Base-by-base conservation (phyloP, 345 rosid species). In the Rhodomyrtus tomentosa region DNA sequence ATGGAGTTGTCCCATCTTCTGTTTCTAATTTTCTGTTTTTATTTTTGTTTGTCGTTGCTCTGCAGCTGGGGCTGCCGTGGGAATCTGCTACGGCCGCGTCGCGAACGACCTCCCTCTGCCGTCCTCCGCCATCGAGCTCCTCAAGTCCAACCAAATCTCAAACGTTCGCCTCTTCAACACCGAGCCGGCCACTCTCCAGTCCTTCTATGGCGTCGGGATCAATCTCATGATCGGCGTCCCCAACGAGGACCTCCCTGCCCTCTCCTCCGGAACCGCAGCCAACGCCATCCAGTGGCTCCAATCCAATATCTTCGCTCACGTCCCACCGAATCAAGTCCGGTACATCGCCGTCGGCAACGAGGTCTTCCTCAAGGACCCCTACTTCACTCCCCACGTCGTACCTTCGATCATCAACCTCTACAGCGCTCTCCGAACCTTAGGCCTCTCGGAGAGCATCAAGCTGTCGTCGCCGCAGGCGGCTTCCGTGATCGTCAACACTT, bases 331-430 rank as follows among this genome's bases (percentile, higher is more conserved):
- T 11, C 87, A 88, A 87, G 84, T 89, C 54, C 86, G 81, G 27
- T 86, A 87, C 82, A 86, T 87, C 16, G 88, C 89, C 10, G 91
- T 89, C 68, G 91, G 91, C 11, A 87, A 87, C 40, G 91, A 89
- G 86, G 88, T 87, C 45, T 89, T 89, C 84, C 85, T 87, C 48
- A 86, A 82, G 81, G 89, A 89, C 24, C 83, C 89, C 2, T 84
- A 83, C 83, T 87, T 89, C 68, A 42, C 90, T 74, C 89, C 86
- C 5, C 80, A 82, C n/a, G 82, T 89, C 16, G 89, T 90, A 1
- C 90, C 91, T 5, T 87, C 92, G 6, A 83, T 89, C 16, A 3
- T 12, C 24, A 90, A 88, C 55, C 87, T 91, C 50, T 68, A 88
- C 85, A 73, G 76, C 25, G 90, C 89, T 25, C 86, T 91, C 18